A percentile compares a stretch with the other conserved stretches of the same genome.
These are phyloP conservation scores for Senecio squalidus DNA, from an alignment of 140 eudicot species.

Conservation along the genomic window DNA sequence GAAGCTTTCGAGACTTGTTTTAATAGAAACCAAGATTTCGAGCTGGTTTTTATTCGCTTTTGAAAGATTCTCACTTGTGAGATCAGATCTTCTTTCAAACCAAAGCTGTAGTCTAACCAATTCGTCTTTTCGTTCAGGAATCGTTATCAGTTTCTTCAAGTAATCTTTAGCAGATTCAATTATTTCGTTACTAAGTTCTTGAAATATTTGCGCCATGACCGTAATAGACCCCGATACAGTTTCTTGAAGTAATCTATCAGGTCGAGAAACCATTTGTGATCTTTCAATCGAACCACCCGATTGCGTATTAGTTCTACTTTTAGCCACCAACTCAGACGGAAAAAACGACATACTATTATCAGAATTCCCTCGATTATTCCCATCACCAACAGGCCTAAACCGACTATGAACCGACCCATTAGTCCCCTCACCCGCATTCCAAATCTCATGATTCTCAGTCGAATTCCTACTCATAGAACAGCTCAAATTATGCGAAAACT, in stretches of 20 bases:
- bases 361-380: slow-evolving; percentile 36
- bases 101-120: slow-evolving; percentile 55
- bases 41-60: slow-evolving; percentile 58
- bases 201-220: slow-evolving; percentile 44
- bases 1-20: slow-evolving; percentile 51
- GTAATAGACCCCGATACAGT: slow-evolving; percentile 57
- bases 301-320: slow-evolving; percentile 37
- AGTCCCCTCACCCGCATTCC: too few species aligned
- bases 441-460: slow-evolving; percentile 61
- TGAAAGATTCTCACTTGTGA: slow-evolving; percentile 56
- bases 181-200: slow-evolving; percentile 57
- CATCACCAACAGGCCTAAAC: slow-evolving; percentile 80
- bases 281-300: slow-evolving; percentile 48
- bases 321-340: slow-evolving; percentile 71
- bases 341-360: slow-evolving; percentile 61
- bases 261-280: slow-evolving; percentile 35
- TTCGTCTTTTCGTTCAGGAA: slow-evolving; percentile 50
- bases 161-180: slow-evolving; percentile 49
- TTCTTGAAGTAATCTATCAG: slow-evolving; percentile 58
- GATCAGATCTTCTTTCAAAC: slow-evolving; percentile 63
- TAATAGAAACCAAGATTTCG: slow-evolving; percentile 57
- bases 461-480: slow-evolving; percentile 78
- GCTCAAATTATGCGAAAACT: slow-evolving; percentile 67
- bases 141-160: slow-evolving; percentile 46
- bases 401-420: slow-evolving; percentile 40